phyloP scores from a whole-genome alignment of 2,329 filamentous ascomycete species.

The Pseudogymnoascus sp. region DNA sequence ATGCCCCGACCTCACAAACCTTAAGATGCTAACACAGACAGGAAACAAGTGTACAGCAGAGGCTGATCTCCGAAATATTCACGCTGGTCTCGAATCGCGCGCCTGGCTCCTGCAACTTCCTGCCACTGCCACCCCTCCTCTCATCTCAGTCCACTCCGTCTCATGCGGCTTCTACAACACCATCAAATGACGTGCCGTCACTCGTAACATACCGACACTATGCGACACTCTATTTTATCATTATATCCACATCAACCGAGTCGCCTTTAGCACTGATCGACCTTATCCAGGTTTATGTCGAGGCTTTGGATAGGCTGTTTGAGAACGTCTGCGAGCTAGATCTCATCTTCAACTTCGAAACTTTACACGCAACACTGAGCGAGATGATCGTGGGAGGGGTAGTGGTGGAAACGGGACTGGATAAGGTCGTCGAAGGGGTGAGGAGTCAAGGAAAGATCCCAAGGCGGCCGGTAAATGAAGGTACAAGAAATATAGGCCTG shows the following conservation, averaged over 20 bases:
- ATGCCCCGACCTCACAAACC: not conserved
- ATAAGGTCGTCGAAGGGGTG: constrained; percentile 82
- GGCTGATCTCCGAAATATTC: constrained; percentile 95
- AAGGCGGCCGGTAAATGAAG: constrained; percentile 71
- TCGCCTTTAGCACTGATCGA: constrained; percentile 92
- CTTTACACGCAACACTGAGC: constrained; percentile 78
- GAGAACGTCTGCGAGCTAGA: constrained; percentile 98
- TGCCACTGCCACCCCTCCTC: constrained; percentile 66
- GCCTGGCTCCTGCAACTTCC: constrained; percentile 91
- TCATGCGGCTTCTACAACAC: constrained; percentile 52
- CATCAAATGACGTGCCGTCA: constrained; percentile 81
- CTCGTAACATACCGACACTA: constrained; percentile 98
- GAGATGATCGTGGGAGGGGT: constrained; percentile 97
- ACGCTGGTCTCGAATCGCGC: constrained; percentile 88
- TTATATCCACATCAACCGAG: constrained; percentile 94
- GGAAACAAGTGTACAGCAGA: constrained; percentile 97
- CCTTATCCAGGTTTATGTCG: constrained; percentile 96
- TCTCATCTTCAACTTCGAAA: constrained; percentile 98
- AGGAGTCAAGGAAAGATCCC: constrained; percentile 68
- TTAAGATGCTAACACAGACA: constrained; percentile 33
- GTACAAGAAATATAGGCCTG: constrained; percentile 46
- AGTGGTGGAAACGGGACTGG: constrained; percentile 84
- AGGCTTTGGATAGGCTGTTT: constrained; percentile 88
- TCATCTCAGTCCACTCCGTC: constrained; percentile 57
- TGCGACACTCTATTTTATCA: constrained; percentile 95